Conservation (phyloP, 2,329 filamentous ascomycete genomes). For the Xylariales sp. region DNA sequence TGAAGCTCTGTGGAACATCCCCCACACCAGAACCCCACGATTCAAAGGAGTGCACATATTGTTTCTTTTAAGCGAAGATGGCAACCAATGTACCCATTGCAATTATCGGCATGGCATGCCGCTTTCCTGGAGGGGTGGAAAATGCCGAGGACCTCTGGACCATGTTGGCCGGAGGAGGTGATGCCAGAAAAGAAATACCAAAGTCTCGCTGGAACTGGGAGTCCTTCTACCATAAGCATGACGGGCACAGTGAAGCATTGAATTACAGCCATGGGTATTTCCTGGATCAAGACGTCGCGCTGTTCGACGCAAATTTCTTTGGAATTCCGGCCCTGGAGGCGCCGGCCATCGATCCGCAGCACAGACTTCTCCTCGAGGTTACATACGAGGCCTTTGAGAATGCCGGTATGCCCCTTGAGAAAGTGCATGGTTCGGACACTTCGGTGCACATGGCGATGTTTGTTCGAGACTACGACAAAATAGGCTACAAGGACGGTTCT, state of each 20-base stretch:
- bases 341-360: slow-evolving; percentile 10
- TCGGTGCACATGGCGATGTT: slow-evolving; percentile 5
- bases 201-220: slow-evolving; percentile 15
- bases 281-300: slow-evolving; percentile 20
- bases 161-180: slow-evolving; percentile 54
- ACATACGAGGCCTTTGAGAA: slow-evolving; percentile 21
- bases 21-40: no score
- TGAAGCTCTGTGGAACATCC: no score
- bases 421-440: slow-evolving; percentile 2
- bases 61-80: no score
- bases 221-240: slow-evolving; percentile 13
- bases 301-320: slow-evolving; percentile 18
- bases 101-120: slow-evolving; percentile 64
- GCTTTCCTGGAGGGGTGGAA: slow-evolving; percentile 55
- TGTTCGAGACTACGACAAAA: slow-evolving; percentile 1
- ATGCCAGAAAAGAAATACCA: neutral
- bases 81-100: slow-evolving; percentile 51
- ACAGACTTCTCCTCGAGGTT: slow-evolving; percentile 18
- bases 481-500: slow-evolving; percentile 2
- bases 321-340: slow-evolving; percentile 14
- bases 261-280: slow-evolving; percentile 22
- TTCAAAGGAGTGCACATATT: no score
- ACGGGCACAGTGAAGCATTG: slow-evolving; percentile 11
- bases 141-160: slow-evolving; percentile 63
- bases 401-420: slow-evolving; percentile 1